phyloP scores from a whole-genome alignment of 1,139 yeast genomes.

The Candida sp. region DNA sequence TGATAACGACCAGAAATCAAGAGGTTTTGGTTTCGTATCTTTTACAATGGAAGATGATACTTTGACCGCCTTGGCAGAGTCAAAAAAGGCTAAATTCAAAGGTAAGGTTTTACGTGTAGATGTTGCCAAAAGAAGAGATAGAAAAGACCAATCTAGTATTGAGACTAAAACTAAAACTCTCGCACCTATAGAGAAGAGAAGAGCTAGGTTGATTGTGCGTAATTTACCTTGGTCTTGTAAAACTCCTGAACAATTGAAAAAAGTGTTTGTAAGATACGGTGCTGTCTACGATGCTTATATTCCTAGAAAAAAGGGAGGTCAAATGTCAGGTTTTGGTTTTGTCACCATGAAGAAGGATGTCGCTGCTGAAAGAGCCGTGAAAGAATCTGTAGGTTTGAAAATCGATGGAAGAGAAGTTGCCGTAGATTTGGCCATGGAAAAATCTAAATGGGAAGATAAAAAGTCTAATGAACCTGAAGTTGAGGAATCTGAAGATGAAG shows the following conservation, averaged over 20 bases:
- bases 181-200: constrained; percentile 53
- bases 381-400: constrained; percentile 67
- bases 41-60: constrained; percentile 88
- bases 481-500: constrained; percentile 27
- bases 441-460: constrained; percentile 67
- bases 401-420: constrained; percentile 92
- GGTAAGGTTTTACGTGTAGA: constrained; percentile 73
- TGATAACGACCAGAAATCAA: constrained; percentile 68
- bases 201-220: constrained; percentile 82
- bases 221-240: constrained; percentile 97
- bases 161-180: constrained; percentile 18
- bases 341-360: constrained; percentile 82
- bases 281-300: constrained; percentile 86
- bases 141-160: constrained; percentile 37
- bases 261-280: constrained; percentile 74
- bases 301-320: constrained; percentile 85
- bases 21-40: constrained; percentile 96
- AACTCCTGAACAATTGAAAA: constrained; percentile 67
- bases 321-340: constrained; percentile 93
- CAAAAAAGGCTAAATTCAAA: constrained; percentile 66
- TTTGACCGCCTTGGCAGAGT: constrained; percentile 62
- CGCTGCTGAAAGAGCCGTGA: constrained; percentile 80
- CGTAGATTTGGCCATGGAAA: constrained; percentile 91
- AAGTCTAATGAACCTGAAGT: constrained; percentile 40
- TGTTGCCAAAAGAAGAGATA: constrained; percentile 87